Conservation (phyloP, 495 filamentous ascomycete species). For the Penicillium goetzii region DNA sequence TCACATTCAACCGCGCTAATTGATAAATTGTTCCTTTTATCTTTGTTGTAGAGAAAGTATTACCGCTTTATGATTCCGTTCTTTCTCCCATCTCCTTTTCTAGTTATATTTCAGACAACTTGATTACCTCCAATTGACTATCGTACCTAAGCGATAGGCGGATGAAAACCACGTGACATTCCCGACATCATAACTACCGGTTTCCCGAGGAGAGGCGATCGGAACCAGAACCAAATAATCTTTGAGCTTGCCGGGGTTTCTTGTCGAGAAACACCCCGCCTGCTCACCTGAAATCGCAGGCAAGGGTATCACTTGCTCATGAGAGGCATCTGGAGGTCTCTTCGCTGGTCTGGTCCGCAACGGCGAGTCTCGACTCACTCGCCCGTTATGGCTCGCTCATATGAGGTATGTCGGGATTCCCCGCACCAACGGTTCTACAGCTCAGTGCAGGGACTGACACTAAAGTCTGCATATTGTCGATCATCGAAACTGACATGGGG, state of each 20-base stretch:
- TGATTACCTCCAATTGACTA: no score
- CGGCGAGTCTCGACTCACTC: slow-evolving; percentile 39
- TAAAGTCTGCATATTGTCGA: not conserved
- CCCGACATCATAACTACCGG: slow-evolving; percentile 17
- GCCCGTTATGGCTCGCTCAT: slow-evolving; percentile 47
- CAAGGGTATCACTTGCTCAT: slow-evolving; percentile 30
- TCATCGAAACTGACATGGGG: slow-evolving; percentile 15
- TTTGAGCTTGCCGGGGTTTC: slow-evolving; percentile 30
- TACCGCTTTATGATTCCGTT: not conserved
- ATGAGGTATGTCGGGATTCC: slow-evolving; percentile 38
- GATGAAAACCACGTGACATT: slow-evolving; percentile 30
- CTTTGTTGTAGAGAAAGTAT: not conserved
- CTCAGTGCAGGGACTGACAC: not conserved
- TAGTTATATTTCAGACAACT: not conserved
- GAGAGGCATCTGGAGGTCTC: slow-evolving; percentile 28
- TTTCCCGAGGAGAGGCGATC: slow-evolving; percentile 36
- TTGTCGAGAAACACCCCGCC: slow-evolving; percentile 25
- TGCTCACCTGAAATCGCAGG: slow-evolving; percentile 25
- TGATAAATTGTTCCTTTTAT: not conserved
- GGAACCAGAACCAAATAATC: slow-evolving; percentile 21
- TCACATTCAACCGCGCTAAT: slow-evolving; percentile 7
- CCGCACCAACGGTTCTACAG: not conserved
- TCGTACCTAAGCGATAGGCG: not conserved
- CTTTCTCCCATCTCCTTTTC: not conserved
- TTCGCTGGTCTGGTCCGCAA: slow-evolving; percentile 27